Conservation (phyloP, 371 early-diverging fungal species). For the Mortierella sp. region DNA sequence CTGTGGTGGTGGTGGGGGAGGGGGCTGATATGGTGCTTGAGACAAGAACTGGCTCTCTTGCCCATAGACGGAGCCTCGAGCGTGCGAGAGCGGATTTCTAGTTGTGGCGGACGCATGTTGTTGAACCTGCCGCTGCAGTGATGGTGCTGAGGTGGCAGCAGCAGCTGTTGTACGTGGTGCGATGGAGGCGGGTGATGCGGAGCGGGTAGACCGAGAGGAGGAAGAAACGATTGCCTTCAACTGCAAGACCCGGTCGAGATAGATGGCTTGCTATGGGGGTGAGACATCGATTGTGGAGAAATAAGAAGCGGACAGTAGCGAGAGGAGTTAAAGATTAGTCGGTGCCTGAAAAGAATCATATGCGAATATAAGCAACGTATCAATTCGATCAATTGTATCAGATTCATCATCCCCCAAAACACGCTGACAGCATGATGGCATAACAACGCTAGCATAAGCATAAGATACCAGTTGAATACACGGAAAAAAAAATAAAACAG, state of each 20-base stretch:
- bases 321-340: too few relatives aligned
- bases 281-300: conserved; percentile 5
- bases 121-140: too few relatives aligned
- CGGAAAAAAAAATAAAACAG: too few relatives aligned
- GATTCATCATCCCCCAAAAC: neutral
- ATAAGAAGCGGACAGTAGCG: too few relatives aligned
- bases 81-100: conserved; percentile 1
- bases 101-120: too few relatives aligned
- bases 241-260: conserved; percentile 39
- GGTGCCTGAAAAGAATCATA: conserved; percentile 15
- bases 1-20: conserved; percentile 11
- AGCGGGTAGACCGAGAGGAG: neutral
- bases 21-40: conserved; percentile 22
- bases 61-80: conserved; percentile 4
- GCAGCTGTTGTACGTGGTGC: too few relatives aligned
- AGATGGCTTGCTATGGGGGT: conserved; percentile 41
- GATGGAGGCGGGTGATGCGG: neutral
- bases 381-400: neutral
- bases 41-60: conserved; percentile 18
- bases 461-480: conserved; percentile 1
- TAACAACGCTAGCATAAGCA: conserved; percentile 5
- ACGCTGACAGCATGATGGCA: conserved; percentile 11
- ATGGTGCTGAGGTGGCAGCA: too few relatives aligned
- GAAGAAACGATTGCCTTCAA: conserved; percentile 7
- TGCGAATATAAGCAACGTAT: too few relatives aligned